Percentiles rank a stretch among this genome's conserved stretches.
phyloP scores from a whole-genome alignment of 2,329 filamentous ascomycete genomes.

The Cytospora paraplurivora region DNA sequence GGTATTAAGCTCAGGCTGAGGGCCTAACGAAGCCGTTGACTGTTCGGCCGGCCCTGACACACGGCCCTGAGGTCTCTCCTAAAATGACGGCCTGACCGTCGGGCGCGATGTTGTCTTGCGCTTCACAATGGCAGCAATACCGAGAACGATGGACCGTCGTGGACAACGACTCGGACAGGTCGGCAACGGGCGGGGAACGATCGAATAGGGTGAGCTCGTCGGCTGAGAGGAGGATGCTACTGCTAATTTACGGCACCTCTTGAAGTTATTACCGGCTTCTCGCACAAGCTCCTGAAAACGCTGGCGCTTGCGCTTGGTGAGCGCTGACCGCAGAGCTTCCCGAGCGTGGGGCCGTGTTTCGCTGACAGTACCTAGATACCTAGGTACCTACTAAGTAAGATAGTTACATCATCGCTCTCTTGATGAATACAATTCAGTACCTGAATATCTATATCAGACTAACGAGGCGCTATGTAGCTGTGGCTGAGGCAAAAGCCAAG shows the following conservation, averaged over 20 bases:
- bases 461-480: slow-evolving; percentile 1
- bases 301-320: neutral
- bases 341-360: slow-evolving; percentile 10
- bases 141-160: neutral
- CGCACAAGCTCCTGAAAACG: slow-evolving; percentile 4
- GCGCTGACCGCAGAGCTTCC: slow-evolving; percentile 11
- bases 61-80: neutral
- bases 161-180: neutral
- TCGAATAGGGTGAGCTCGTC: slow-evolving; percentile 12
- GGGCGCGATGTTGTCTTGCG: neutral
- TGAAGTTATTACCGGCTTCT: neutral
- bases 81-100: neutral
- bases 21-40: slow-evolving; percentile 12
- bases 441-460: slow-evolving; percentile 16
- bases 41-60: slow-evolving; percentile 11
- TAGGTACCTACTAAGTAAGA: too few relatives aligned
- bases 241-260: slow-evolving; percentile 12
- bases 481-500: slow-evolving; percentile 3
- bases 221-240: slow-evolving; percentile 13
- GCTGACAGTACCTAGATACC: slow-evolving; percentile 7
- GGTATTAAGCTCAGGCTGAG: slow-evolving; percentile 20
- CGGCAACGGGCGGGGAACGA: slow-evolving; percentile 20
- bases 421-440: slow-evolving; percentile 10
- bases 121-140: neutral
- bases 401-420: slow-evolving; percentile 19